phyloP scores from a whole-genome alignment of 169 alveolate species.

The Plasmodium berghei region DNA sequence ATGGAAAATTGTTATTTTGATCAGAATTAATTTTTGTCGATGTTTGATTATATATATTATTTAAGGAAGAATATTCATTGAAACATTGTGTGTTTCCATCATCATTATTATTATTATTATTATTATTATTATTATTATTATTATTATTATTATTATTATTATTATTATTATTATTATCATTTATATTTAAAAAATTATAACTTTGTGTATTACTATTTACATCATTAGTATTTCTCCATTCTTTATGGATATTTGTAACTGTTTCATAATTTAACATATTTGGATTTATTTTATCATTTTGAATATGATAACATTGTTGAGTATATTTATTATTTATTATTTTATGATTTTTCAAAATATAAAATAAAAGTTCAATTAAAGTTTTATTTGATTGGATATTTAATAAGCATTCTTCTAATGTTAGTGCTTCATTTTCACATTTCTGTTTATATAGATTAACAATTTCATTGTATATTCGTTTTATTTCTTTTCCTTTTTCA shows the following conservation, averaged over 20 bases:
- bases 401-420: slow-evolving; percentile 18
- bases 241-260: slow-evolving; percentile 32
- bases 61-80: no score
- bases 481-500: slow-evolving; percentile 42
- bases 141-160: no score
- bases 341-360: slow-evolving; percentile 28
- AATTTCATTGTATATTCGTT: slow-evolving; percentile 42
- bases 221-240: not conserved
- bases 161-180: no score
- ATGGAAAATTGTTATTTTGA: no score
- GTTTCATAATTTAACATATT: slow-evolving; percentile 20
- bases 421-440: slow-evolving; percentile 6
- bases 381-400: slow-evolving; percentile 27
- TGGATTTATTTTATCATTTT: not conserved
- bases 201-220: no score
- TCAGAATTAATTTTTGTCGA: no score
- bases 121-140: no score
- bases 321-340: slow-evolving; percentile 1
- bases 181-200: no score
- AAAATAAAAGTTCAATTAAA: slow-evolving; percentile 48
- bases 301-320: not conserved
- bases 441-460: slow-evolving; percentile 19
- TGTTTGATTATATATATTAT: no score
- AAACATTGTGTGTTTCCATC: no score
- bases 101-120: no score